Base-by-base conservation (phyloP, 139 green algal species). In the Chlamydomonas eustigma region DNA sequence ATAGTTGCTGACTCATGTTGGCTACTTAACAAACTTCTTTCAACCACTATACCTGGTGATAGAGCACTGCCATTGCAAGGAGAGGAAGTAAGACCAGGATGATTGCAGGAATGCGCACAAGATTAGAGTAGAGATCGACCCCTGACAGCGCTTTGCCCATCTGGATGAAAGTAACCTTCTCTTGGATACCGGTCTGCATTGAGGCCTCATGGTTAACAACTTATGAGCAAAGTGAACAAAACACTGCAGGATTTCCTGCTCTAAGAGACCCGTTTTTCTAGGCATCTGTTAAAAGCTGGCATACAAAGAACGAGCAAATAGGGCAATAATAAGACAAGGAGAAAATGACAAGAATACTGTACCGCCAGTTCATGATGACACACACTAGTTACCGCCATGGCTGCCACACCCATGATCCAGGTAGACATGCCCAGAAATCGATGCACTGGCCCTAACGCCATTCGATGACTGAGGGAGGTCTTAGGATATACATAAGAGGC, bases 91-190 rank as follows among this genome's bases (percentile, higher is more conserved):
- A 32, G 4, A 77, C 38, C 36, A 81, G 8, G 0, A 70, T 71
- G 12, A 38, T 22, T 0, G 75, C 80, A 25, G 80, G 80, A 3
- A 85, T 25, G 0, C 80, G 71, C 2, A 85, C 31, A 0, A 52
- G 24, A 2, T 31, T 30, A n/a, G 38, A 31, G 71, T 73, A 79
- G 30, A 85, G 69, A 28, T 37, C 75, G 2, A 51, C 32, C 8
- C 71, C 70, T 0, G 18, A 32, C 24, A 79, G 36, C 12, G 22
- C 51, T 39, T 76, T 72, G 35, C 63, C 39, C 58, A 58, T 76
- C 37, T 85, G 80, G 31, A 79, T 25, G 71, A 85, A 85, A 4
- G 76, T 79, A 2, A 51, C 36, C 71, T 85, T 85, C 80, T 85
- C 80, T 39, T 85, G 80, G 37, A 85, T 30, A 22, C 80, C 80